Percentiles rank a stretch among this genome's conserved stretches.
phyloP scores from a whole-genome alignment of 225 moss, liverwort and hornwort genomes.

The Rhytidiadelphus loreus region DNA sequence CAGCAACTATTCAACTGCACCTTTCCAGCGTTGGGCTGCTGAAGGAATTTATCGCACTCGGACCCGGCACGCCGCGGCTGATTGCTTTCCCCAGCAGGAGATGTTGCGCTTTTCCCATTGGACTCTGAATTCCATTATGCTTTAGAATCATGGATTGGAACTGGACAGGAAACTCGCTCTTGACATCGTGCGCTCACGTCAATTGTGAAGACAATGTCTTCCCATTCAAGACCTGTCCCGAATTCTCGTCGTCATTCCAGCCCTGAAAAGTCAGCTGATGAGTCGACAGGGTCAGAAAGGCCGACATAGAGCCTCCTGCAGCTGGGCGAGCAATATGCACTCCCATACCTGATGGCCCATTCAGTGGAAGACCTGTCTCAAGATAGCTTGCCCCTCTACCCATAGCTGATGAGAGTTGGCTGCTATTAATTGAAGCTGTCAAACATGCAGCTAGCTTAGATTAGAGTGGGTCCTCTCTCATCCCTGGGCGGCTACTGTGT shows the following conservation, averaged over 20 bases:
- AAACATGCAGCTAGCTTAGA: background rate
- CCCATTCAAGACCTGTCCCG: background rate
- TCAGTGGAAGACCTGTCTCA: background rate
- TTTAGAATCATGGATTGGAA: background rate
- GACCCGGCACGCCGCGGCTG: constrained; percentile 5
- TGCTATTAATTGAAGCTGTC: background rate
- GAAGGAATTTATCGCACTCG: background rate
- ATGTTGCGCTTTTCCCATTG: background rate
- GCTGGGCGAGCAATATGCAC: background rate
- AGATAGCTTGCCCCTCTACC: background rate
- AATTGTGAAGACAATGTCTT: background rate
- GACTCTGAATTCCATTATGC: background rate
- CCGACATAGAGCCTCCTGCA: background rate
- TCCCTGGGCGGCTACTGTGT: constrained; percentile 4
- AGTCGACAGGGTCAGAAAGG: constrained; percentile 16
- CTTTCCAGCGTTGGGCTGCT: background rate
- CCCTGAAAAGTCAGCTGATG: constrained; percentile 31
- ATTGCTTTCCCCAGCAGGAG: background rate
- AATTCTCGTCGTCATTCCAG: background rate
- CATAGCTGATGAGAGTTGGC: background rate
- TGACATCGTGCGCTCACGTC: background rate
- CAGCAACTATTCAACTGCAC: constrained; percentile 12
- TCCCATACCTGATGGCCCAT: constrained; percentile 20
- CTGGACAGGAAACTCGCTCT: background rate
- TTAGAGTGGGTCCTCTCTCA: background rate